Percentiles rank a stretch among this genome's conserved stretches.
Evolutionary conservation across 2,329 filamentous ascomycete species (phyloP).

Genomic region (Colletotrichum karsti): DNA sequence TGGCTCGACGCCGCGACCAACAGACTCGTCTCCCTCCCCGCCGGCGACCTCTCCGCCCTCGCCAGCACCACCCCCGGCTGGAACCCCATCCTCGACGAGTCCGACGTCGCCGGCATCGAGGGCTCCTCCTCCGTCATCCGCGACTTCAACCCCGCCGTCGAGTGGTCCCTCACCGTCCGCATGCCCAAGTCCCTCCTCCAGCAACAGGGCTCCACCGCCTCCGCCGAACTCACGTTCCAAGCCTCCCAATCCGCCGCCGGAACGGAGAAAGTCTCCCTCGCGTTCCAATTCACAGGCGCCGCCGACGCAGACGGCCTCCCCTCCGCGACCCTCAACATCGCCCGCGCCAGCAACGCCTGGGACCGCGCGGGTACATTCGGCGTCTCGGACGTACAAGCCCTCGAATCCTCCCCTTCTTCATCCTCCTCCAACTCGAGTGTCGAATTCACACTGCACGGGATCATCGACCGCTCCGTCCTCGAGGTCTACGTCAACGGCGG

Average conservation of each 20-base stretch:
- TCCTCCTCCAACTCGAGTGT: constrained; percentile 26
- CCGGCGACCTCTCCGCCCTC: constrained; percentile 20
- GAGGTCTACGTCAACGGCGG: constrained; percentile 45
- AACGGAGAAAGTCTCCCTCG: constrained; percentile 27
- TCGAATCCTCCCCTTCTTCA: not conserved
- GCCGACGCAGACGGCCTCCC: constrained; percentile 30
- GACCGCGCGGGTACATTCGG: constrained; percentile 17
- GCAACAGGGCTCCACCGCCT: constrained; percentile 16
- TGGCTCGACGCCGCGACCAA: constrained; percentile 28
- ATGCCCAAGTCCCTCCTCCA: constrained; percentile 23
- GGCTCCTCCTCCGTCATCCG: constrained; percentile 22
- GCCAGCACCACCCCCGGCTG: constrained; percentile 24
- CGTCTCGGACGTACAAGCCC: constrained; percentile 13
- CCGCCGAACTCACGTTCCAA: constrained; percentile 39
- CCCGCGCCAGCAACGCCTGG: constrained; percentile 34
- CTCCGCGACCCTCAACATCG: constrained; percentile 36
- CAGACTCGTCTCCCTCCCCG: constrained; percentile 24
- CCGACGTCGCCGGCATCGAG: constrained; percentile 14
- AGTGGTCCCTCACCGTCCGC: constrained; percentile 29
- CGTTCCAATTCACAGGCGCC: constrained; percentile 34
- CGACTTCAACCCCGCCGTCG: constrained; percentile 28
- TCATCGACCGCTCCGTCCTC: constrained; percentile 44
- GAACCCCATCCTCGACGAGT: constrained; percentile 28
- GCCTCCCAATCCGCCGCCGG: constrained; percentile 30
- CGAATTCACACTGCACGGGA: constrained; percentile 43